Evolutionary conservation across 371 early-diverging fungal genomes (phyloP).

Genomic region (Entomophthora muscae): DNA sequence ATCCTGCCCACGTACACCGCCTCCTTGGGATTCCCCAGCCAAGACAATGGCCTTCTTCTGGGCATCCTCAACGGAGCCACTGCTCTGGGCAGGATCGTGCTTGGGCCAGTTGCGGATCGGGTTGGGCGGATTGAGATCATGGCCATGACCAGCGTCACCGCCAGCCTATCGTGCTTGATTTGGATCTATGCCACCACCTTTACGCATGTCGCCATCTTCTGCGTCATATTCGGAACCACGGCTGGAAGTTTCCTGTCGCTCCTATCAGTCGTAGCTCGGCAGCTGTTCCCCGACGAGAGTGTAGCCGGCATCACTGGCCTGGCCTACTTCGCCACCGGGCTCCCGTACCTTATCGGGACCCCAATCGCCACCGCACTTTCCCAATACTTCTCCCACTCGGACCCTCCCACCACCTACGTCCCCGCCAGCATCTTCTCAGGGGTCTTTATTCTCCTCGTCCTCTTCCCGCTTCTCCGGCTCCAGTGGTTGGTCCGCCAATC

Average conservation of each 20-base stretch:
- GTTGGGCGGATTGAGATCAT: slow-evolving; percentile 40
- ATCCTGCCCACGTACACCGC: slow-evolving; percentile 10
- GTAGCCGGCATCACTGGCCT: slow-evolving; percentile 21
- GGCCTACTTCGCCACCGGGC: slow-evolving; percentile 19
- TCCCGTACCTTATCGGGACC: slow-evolving; percentile 23
- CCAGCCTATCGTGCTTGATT: slow-evolving; percentile 25
- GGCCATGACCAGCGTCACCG: slow-evolving; percentile 20
- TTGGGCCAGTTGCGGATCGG: slow-evolving; percentile 19
- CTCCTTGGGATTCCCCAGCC: slow-evolving; percentile 14
- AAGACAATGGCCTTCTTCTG: slow-evolving; percentile 21
- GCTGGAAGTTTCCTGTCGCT: slow-evolving; percentile 26
- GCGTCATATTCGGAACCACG: slow-evolving; percentile 26
- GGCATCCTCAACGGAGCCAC: slow-evolving; percentile 19
- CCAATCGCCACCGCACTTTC: slow-evolving; percentile 12
- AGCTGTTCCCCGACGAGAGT: slow-evolving; percentile 20
- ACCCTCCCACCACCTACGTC: no score
- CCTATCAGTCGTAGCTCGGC: slow-evolving; percentile 26
- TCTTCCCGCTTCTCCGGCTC: no score
- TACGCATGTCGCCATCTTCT: slow-evolving; percentile 23
- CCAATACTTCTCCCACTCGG: no score
- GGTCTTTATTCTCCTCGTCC: no score
- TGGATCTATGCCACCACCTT: slow-evolving; percentile 35
- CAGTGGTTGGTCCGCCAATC: no score
- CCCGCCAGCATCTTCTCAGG: no score
- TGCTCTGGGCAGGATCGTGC: slow-evolving; percentile 14